These are phyloP conservation scores for Trematosphaeria pertusa DNA, from an alignment of 2,329 filamentous ascomycete genomes.

Conservation along the genomic window DNA sequence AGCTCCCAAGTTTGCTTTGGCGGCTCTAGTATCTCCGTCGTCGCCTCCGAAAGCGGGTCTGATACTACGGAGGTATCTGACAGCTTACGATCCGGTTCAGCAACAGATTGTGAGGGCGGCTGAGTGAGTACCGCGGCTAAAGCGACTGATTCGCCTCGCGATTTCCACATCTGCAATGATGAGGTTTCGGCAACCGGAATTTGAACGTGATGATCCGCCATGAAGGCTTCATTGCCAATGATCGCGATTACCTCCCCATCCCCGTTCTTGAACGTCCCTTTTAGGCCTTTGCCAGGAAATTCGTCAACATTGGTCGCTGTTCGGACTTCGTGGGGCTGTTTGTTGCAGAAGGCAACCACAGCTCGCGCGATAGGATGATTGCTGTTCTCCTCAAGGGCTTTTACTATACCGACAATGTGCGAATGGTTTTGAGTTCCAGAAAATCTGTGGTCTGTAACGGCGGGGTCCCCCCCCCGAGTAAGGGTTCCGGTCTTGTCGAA, in stretches of 20 bases:
- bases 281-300: constrained; percentile 74
- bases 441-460: constrained; percentile 65
- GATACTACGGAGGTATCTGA: too few species aligned
- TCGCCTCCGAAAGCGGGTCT: constrained; percentile 2
- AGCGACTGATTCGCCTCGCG: constrained; percentile 51
- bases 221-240: constrained; percentile 76
- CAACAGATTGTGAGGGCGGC: not conserved
- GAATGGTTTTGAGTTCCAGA: constrained; percentile 37
- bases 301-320: constrained; percentile 62
- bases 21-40: constrained; percentile 3
- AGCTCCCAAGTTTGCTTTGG: constrained; percentile 53
- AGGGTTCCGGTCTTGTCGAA: constrained; percentile 91
- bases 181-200: constrained; percentile 28
- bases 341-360: constrained; percentile 67
- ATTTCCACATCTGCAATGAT: constrained; percentile 49
- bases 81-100: constrained; percentile 1
- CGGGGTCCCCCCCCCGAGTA: constrained; percentile 74
- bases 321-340: constrained; percentile 18
- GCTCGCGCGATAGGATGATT: constrained; percentile 78
- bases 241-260: constrained; percentile 54
- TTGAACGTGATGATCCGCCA: constrained; percentile 53
- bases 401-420: constrained; percentile 62
- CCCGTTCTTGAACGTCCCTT: constrained; percentile 58
- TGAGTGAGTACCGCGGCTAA: constrained; percentile 39
- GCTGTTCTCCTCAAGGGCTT: constrained; percentile 72